Conservation (phyloP, 176 grass and related monocot genomes). For the Oryza punctata region DNA sequence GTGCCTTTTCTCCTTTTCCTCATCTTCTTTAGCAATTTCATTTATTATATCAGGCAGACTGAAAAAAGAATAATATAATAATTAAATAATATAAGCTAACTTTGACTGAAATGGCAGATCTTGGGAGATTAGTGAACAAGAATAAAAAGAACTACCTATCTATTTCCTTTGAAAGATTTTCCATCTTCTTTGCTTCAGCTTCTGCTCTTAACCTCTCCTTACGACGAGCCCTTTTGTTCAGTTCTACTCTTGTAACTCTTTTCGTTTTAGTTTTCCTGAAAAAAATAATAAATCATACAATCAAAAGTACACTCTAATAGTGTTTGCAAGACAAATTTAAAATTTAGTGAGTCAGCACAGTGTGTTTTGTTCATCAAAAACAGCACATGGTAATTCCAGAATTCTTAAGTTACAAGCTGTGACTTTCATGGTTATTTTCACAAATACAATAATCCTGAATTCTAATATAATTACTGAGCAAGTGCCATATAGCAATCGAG, state of each 20-base stretch:
- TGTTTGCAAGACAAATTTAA: slow-evolving; percentile 3
- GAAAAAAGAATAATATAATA: slow-evolving; percentile 20
- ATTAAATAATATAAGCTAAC: neutral
- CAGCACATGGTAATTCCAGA: neutral
- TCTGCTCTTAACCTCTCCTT: slow-evolving; percentile 80
- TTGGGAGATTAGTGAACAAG: slow-evolving; percentile 10
- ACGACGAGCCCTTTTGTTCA: slow-evolving; percentile 79
- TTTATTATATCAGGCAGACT: slow-evolving; percentile 84
- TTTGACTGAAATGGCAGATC: neutral
- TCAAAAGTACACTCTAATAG: neutral
- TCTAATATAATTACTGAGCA: slow-evolving; percentile 4
- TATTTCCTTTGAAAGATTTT: slow-evolving; percentile 80
- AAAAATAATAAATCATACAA: slow-evolving; percentile 19
- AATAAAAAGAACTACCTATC: slow-evolving; percentile 58
- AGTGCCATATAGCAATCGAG: neutral
- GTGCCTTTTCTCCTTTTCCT: slow-evolving; percentile 75
- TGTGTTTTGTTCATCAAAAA: neutral
- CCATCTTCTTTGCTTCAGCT: slow-evolving; percentile 61
- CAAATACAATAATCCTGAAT: neutral
- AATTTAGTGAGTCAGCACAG: neutral
- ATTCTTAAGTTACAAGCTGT: neutral
- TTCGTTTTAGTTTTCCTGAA: slow-evolving; percentile 76
- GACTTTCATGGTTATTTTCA: neutral
- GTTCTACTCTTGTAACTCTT: slow-evolving; percentile 83
- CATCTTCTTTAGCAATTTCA: slow-evolving; percentile 90